Base-by-base conservation (phyloP, 768 basidiomycete genomes). In the Harrya chromipes region DNA sequence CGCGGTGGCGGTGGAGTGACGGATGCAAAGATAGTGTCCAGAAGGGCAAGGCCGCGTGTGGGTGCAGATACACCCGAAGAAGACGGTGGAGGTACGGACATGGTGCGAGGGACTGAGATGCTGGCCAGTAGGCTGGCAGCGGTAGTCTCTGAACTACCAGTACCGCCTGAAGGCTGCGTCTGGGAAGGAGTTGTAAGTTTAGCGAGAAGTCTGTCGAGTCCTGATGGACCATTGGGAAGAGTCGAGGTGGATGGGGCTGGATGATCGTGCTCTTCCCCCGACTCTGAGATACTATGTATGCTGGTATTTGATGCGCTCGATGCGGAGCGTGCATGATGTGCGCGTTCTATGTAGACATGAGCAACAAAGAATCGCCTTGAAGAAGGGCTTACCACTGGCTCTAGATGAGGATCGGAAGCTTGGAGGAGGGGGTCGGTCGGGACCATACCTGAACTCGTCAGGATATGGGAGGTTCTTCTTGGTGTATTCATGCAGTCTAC, bases 1-100 rank as follows among this genome's bases (percentile, higher is more conserved):
- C 55, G 54, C 2, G 40, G 56, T 37, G 55, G 63, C 12, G 68
- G 59, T 20, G 65, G 64, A 14, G 66, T 69, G 6, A 82, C 87
- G 6, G 87, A 90, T 4, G 87, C 87, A 61, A 90, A 90, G 36
- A 90, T 86, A 12, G 79, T 76, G 55, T 85, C 74, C 14, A 90
- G 70, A 27, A 90, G 72, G 16, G 78, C 71, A 41, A 78, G 71
- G 6, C 87, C 84, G n/a, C 78, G 77, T 34, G 67, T 60, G 20
- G 69, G 63, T 36, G 64, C 50, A 31, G 54, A 46, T 49, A 43
- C 43, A 47, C 61, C 41, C 6, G 71, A 55, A 24, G 71, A 67
- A 35, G 67, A 59, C 6, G 46, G 45, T 27, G 65, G 64, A 16
- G 64, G 63, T 17, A 58, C 57, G 43, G 67, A 59, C 52, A 54